A percentile compares a stretch with the other conserved stretches of the same genome.
Conservation (phyloP, 345 rosid genomes). For the Salix exigua region DNA sequence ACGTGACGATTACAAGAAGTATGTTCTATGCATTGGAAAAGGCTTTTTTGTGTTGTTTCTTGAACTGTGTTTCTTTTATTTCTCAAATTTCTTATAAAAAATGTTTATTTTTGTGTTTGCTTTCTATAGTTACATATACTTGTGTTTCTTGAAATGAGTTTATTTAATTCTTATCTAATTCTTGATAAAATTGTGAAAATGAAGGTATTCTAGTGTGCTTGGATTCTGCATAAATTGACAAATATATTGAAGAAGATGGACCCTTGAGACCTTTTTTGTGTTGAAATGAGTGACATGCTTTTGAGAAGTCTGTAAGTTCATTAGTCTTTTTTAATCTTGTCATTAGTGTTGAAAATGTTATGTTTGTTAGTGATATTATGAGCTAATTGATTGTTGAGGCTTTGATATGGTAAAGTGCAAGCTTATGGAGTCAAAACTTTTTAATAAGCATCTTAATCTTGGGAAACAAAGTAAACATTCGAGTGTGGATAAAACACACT, state of each 20-base stretch:
- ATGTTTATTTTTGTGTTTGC: too few relatives aligned
- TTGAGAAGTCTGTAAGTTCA: constrained; percentile 82
- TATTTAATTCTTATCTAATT: too few relatives aligned
- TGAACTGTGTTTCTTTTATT: neutral
- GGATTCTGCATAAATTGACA: constrained; percentile 86
- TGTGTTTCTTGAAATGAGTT: too few relatives aligned
- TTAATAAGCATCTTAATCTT: neutral
- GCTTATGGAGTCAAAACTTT: neutral
- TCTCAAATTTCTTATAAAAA: neutral
- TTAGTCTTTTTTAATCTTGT: neutral
- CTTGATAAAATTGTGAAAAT: neutral
- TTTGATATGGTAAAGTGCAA: neutral
- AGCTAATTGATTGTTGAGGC: neutral
- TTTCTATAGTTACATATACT: too few relatives aligned
- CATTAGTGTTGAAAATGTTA: neutral
- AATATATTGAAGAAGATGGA: constrained; percentile 81
- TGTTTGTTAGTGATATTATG: neutral
- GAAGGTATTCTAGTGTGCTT: constrained; percentile 72
- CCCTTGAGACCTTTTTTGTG: constrained; percentile 63
- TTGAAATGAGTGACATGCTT: constrained; percentile 83
- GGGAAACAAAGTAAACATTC: neutral
- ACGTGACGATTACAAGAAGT: constrained; percentile 98
- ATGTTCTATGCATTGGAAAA: neutral
- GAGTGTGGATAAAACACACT: too few relatives aligned
- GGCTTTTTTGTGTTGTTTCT: neutral